Base-by-base conservation (phyloP, 1,284 basidiomycete species). In the Tilletiopsis washingtonensis region DNA sequence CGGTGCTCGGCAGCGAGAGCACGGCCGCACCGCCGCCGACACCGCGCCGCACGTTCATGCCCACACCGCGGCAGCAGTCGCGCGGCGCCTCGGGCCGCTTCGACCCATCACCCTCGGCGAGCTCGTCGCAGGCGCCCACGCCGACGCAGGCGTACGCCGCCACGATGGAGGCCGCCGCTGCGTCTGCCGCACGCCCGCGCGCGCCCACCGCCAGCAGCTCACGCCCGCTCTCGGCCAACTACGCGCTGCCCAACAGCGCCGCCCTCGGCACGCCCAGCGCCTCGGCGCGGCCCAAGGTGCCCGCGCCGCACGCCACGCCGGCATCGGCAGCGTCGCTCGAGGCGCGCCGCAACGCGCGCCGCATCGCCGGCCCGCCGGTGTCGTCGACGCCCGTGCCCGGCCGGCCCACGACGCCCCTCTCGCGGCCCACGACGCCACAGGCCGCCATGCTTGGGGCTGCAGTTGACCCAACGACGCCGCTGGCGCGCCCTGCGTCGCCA, bases 401-500 rank as follows among this genome's bases (percentile, higher is more conserved):
- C 9, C 29, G 29, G n/a, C n/a, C 29, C 29, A 34, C 9, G 9
- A 34, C 29, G 9, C 29, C 29, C n/a, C 9, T n/a, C 9, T n/a
- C n/a, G 29, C 29, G 29, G 9, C 9, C 29, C 29, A 34, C n/a
- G 9, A 34, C 29, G 9, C 9, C 29, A 9, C 29, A 9, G n/a
- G 9, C 29, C 29, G 29, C 29, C n/a, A 34, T 34, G 29, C 29
- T 34, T 34, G 29, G 29, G 9, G n/a, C 29, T 9, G 9, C 29
- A 9, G n/a, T n/a, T 9, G n/a, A 34, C 29, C 9, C 9, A n/a
- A 9, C 29, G 29, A 34, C 21, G 36, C 4, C 34, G 3, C 34
- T 3, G 15, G 9, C 24, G 14, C 42, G 37, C 15, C 40, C 45
- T 11, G 41, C 38, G 21, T 49, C 47, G n/a, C 47, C 47, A 6